Evolutionary conservation across 1,284 basidiomycete genomes (phyloP), one percentile per base, ranked within the genome.

Genomic region (Lentinus polychrous): DNA sequence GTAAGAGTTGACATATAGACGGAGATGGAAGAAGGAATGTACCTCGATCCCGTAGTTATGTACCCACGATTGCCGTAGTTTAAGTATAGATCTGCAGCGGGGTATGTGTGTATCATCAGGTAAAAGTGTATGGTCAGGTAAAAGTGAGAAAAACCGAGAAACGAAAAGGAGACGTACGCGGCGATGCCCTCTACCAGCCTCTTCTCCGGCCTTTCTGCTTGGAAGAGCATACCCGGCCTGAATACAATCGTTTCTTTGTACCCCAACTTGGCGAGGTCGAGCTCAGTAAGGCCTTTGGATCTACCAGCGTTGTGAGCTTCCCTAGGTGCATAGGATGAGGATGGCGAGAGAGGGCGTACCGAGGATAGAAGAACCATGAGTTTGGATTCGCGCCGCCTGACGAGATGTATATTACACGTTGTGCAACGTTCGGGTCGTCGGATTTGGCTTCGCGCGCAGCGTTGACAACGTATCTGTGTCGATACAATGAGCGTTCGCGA

Each of bases 261-360:
- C 8, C 82, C 83, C 5, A 89, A 62, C 2, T 61, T 64, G 0
- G 85, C 81, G 8, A 91, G 68, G 0, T 67, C 82, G 45, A 77
- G 67, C 61, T 91, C 89, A 0, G 89, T 91, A 34, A 82, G 63
- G 10, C 86, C 88, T 64, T 91, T 90, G 58, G 76, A 81, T 67
- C 80, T 83, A 55, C 35, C 35, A 43, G 33, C 44, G 15, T 31
- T 15, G 24, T 22, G 37, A 45, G 37, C 33, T 45, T n/a, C n/a
- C n/a, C 31, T 38, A 20, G 41, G 20, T 45, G 42, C 37, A n/a
- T 18, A 39, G 32, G 43, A 31, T 15, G 23, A 36, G 32, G 20
- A 42, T 18, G 49, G n/a, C 46, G 36, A 31, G 24, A 40, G 32
- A 27, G 7, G 7, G 50, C 64, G 41, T 33, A 77, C 78, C 55